Evolutionary conservation across 305 asterid species (phyloP).

Genomic region (Solanum hybrid): DNA sequence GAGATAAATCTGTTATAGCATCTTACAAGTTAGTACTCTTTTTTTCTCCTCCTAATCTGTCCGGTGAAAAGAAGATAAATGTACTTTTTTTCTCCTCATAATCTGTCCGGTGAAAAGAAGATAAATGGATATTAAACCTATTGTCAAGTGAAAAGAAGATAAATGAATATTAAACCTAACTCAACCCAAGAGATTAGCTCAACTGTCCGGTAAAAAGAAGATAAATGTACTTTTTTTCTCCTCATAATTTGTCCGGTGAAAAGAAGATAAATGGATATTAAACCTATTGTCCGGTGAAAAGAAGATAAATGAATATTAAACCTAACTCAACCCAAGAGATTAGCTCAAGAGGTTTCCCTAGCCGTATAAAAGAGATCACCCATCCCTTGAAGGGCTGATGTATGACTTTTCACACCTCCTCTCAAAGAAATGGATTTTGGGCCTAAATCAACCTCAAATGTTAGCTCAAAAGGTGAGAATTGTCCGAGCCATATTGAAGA

Average conservation of each 20-base stretch:
- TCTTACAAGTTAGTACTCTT: background rate
- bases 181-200: too few relatives aligned
- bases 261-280: too few relatives aligned
- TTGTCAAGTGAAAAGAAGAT: background rate
- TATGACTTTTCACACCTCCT: background rate
- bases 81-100: too few relatives aligned
- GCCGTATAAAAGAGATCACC: background rate
- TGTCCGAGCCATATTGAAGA: background rate
- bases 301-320: background rate
- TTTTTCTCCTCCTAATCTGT: background rate
- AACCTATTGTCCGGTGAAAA: background rate
- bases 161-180: too few relatives aligned
- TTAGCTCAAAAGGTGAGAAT: background rate
- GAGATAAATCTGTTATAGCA: background rate
- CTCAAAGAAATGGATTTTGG: background rate
- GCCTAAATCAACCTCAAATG: background rate
- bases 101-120: background rate
- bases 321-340: background rate
- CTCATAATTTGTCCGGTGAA: too few relatives aligned
- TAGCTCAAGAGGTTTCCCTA: background rate
- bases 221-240: background rate
- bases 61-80: background rate
- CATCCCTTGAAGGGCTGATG: background rate
- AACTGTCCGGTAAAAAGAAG: too few relatives aligned
- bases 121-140: too few relatives aligned